Base-by-base conservation (phyloP, 495 filamentous ascomycete genomes). In the Penicillium verhagenii region DNA sequence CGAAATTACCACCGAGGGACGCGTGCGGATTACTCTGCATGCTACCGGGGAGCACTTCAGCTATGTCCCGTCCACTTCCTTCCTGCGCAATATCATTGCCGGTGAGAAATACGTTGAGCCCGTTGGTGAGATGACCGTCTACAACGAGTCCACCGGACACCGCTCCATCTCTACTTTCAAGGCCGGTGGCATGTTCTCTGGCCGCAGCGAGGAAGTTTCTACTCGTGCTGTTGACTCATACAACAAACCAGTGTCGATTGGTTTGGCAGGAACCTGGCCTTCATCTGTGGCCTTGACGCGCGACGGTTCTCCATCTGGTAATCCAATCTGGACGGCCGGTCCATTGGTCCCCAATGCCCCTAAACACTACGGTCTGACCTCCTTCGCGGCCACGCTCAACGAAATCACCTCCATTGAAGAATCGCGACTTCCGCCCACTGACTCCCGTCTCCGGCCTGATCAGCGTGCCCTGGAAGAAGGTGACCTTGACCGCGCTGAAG, bases 101-200 rank as follows among this genome's bases (percentile, higher is more conserved):
- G 94, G 94, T 23, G 94, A 98, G 74, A 97, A 97, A 73, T 98
- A 97, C 66, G 87, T 97, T 26, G 94, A 98, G 72, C 94, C 94
- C 1, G 90, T 96, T 9, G 91, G 91, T 16, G 88, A 82, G 48
- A 89, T 97, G 84, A 81, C 84, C 16, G 82, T 98, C 21, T 70
- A 78, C 43, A 89, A 92, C 67, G 95, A 98, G 57, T 83, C 81
- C 8, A 88, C 85, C 0, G 91, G 94, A 6, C 82, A 86, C 56
- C 90, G 88, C 66, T 86, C 90, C 6, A 79, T 85, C 20, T 82
- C 89, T 25, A 89, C 91, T 56, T 98, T 98, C 73, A 94, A 95
- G 61, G 78, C 86, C 21, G 92, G 92, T 60, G 92, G 94, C 58
- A 96, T 97, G 88, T 98, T 97, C 72, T 89, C 92, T 23, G 94